Evolutionary conservation across 345 rosid genomes (phyloP).

Genomic region (Pugionium dolabratum): DNA sequence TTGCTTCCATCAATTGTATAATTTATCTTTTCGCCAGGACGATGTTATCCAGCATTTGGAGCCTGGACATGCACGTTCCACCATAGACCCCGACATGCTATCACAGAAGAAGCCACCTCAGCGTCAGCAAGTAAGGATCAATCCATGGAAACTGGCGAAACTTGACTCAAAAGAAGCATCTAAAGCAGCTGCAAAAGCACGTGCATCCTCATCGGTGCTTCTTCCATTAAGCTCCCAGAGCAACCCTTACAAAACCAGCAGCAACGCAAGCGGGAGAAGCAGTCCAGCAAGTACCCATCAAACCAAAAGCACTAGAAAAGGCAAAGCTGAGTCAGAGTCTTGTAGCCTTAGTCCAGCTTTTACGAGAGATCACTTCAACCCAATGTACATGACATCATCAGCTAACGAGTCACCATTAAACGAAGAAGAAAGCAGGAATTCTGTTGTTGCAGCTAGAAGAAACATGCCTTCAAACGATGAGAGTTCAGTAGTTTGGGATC

Average conservation of each 20-base stretch:
- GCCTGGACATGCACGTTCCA: conserved; percentile 76
- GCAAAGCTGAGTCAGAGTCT: conserved; percentile 57
- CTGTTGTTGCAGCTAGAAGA: conserved; percentile 40
- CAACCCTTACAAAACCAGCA: conserved; percentile 61
- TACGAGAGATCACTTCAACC: conserved; percentile 73
- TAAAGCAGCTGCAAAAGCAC: conserved; percentile 84
- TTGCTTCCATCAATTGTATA: background rate
- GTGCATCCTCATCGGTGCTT: conserved; percentile 87
- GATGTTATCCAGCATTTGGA: conserved; percentile 89
- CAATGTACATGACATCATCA: conserved; percentile 62
- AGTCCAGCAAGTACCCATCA: conserved; percentile 63
- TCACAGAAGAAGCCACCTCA: conserved; percentile 59
- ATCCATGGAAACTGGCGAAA: conserved; percentile 92
- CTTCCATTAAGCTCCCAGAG: conserved; percentile 61
- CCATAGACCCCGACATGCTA: conserved; percentile 67
- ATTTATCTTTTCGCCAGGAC: conserved; percentile 48
- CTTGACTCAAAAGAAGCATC: conserved; percentile 78
- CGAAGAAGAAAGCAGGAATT: conserved; percentile 32
- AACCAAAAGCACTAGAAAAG: conserved; percentile 62
- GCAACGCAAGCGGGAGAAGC: conserved; percentile 69
- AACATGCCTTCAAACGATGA: conserved; percentile 43
- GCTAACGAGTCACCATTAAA: conserved; percentile 53
- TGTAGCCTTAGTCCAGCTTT: conserved; percentile 53
- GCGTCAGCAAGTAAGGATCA: conserved; percentile 72
- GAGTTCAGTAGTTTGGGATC: conserved; percentile 82